Evolutionary conservation across 768 basidiomycete species (phyloP).

Genomic region (Auricularia cornea): DNA sequence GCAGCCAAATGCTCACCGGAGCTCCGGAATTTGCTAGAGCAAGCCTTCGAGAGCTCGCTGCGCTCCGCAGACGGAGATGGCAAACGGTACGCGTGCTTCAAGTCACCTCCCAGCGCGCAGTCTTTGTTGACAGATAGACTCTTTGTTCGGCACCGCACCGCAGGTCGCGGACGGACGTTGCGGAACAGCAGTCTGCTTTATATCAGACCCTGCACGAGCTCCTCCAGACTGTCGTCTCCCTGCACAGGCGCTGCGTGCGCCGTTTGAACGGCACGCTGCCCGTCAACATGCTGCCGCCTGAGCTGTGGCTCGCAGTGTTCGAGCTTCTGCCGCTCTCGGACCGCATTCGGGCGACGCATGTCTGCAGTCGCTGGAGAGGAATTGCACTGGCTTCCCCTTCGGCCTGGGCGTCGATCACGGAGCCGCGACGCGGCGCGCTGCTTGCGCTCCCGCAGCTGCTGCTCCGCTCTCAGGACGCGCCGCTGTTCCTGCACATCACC

Average conservation of each 20-base stretch:
- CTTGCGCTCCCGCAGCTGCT: background rate
- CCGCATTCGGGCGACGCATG: background rate
- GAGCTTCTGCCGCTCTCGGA: background rate
- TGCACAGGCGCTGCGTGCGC: background rate
- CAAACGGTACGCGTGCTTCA: no score
- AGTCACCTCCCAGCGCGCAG: no score
- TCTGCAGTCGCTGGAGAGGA: background rate
- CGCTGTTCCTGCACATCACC: background rate
- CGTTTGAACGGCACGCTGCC: background rate
- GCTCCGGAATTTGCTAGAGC: no score
- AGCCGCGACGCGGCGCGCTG: background rate
- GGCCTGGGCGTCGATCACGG: background rate
- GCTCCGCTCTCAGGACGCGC: background rate
- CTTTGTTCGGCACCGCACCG: no score
- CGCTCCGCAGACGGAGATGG: no score
- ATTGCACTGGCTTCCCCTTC: background rate
- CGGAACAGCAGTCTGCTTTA: no score
- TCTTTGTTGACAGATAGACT: no score
- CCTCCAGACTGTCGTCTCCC: background rate
- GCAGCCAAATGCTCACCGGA: no score
- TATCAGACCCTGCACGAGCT: background rate
- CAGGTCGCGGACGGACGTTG: no score
- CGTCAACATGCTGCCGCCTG: background rate
- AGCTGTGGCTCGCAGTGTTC: background rate
- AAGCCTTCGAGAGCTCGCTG: no score